Conservation (phyloP, 1,284 basidiomycete genomes). For the Malassezia brasiliensis region DNA sequence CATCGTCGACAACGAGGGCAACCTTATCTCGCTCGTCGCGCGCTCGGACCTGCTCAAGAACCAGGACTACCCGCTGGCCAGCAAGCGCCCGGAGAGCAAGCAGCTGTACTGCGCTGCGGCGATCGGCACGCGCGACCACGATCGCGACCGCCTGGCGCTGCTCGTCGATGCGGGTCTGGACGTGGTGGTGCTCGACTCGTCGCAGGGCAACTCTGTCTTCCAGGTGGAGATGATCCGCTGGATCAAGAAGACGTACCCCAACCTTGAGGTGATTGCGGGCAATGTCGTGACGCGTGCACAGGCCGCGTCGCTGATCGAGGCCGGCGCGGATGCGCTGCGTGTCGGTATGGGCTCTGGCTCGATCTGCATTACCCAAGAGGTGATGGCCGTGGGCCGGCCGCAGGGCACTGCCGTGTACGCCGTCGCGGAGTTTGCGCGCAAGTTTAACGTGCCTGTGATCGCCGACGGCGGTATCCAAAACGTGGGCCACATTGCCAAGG, state of each 20-base stretch:
- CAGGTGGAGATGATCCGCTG: constrained; percentile 90
- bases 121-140: constrained; percentile 81
- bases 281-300: constrained; percentile 98
- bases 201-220: constrained; percentile 88
- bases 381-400: constrained; percentile 98
- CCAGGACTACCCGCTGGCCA: constrained; percentile 89
- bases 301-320: constrained; percentile 82
- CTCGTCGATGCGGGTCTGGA: constrained; percentile 91
- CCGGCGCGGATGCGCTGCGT: constrained; percentile 85
- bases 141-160: constrained; percentile 71
- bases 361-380: constrained; percentile 98
- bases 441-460: constrained; percentile 92
- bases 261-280: constrained; percentile 79
- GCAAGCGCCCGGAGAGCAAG: constrained; percentile 82
- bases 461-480: constrained; percentile 96
- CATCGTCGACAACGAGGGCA: constrained; percentile 40
- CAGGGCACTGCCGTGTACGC: constrained; percentile 93
- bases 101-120: constrained; percentile 97
- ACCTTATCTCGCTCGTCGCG: constrained; percentile 40
- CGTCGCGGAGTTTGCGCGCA: constrained; percentile 82
- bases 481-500: constrained; percentile 96
- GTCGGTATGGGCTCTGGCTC: constrained; percentile 97
- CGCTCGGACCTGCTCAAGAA: constrained; percentile 97
- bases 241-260: constrained; percentile 72
- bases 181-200: constrained; percentile 88